Conservation (phyloP, 768 basidiomycete species). For the Trichaptum fuscoviolaceum region DNA sequence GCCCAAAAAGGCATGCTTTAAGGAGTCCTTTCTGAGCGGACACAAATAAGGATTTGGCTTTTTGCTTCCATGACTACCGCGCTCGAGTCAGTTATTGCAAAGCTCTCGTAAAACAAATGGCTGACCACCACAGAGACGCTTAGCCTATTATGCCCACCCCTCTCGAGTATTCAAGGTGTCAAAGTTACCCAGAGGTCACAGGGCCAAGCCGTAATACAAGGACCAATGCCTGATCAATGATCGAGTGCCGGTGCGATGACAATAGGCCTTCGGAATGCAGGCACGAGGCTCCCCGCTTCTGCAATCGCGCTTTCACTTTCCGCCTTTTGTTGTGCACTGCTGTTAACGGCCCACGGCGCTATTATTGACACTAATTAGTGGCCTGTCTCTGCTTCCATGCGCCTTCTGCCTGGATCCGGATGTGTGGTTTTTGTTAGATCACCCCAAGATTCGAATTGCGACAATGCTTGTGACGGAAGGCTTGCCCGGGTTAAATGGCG, state of each 20-base stretch:
- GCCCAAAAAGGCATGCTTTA: neutral
- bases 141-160: neutral
- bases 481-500: neutral
- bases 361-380: neutral
- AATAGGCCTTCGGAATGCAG: neutral
- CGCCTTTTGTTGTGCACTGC: neutral
- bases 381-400: neutral
- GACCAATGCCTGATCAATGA: neutral
- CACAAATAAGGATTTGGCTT: slow-evolving; percentile 1
- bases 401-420: neutral
- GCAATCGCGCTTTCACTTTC: neutral
- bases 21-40: neutral
- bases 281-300: neutral
- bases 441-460: neutral
- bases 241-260: neutral
- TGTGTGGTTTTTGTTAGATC: slow-evolving; percentile 2
- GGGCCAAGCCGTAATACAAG: neutral
- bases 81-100: neutral
- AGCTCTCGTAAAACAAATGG: neutral
- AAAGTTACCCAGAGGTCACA: neutral
- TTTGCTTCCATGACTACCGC: neutral
- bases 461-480: neutral
- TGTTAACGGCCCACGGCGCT: neutral
- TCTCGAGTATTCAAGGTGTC: neutral
- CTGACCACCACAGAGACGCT: neutral